Base-by-base conservation (phyloP, 805 yeast genomes). In the Priceomyces melissophilus region DNA sequence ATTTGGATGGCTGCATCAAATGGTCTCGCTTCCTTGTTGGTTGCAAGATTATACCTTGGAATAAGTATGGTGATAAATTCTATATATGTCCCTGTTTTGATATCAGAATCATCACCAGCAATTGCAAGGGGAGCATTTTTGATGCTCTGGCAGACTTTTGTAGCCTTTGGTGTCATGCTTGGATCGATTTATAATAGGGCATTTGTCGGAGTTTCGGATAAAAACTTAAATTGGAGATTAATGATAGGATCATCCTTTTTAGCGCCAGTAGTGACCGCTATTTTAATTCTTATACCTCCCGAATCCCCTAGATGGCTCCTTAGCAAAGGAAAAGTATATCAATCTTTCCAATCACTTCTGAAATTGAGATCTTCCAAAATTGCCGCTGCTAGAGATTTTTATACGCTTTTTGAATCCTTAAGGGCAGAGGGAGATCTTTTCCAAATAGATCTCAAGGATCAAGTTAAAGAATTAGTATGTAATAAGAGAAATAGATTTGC, bases 281-380 rank as follows among this genome's bases (percentile, higher is more conserved):
- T 20, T 20, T 20, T 20, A 20, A 61, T 74, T 46, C 51, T 57
- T 16, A 45, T 44, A 35, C 55, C 64, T 23, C 75, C 76, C 1
- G 75, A 71, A 49, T 67, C 73, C 8, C 76, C 76, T 14, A 59
- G 76, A 54, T 70, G 71, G 71, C 63, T 79, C 52, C 67, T 78
- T 42, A 58, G 74, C 13, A 61, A 69, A 41, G 68, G 69, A 43
- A 66, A 78, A 54, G 59, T 20, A 8, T 20, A 20, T 8, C 25
- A 20, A 8, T 20, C 25, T 20, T 20, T 20, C 25, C 25, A 20
- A 20, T 20, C 25, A 20, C 4, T 31, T 15, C 11, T 31, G 33
- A 31, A 9, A 15, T 31, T 20, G 25, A 20, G 25, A 20, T 20
- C 25, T 20, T 20, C 25, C 7, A 20, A 64, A 43, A 69, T 63